phyloP scores from a whole-genome alignment of 176 grass and related monocot genomes.

The bread wheat (Triticum aestivum) region IWGSC_CS_RefSeq_v2.1 NC_057798.1:168396331-168396830 shows the following conservation, averaged over 20 bases:
- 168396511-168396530: conserved; percentile 36
- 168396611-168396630: neutral
- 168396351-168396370: conserved; percentile 57
- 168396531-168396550: conserved; percentile 49
- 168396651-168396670: conserved; percentile 43
- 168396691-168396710: conserved; percentile 58
- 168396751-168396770: conserved; percentile 43
- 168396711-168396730: conserved; percentile 41
- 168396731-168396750: conserved; percentile 45
- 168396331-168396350: conserved; percentile 59
- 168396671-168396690: conserved; percentile 29
- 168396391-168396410: conserved; percentile 58
- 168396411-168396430: conserved; percentile 48
- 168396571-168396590: neutral
- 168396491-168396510: conserved; percentile 40
- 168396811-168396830: neutral
- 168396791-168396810: conserved; percentile 33
- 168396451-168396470: conserved; percentile 34
- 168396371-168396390: conserved; percentile 79
- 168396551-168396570: neutral
- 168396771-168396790: neutral
- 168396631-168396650: neutral
- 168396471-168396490: conserved; percentile 38
- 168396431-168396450: neutral
- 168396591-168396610: neutral